Evolutionary conservation across 2,329 filamentous ascomycete species (phyloP).

Genomic region (Grosmannia clavigera): DNA sequence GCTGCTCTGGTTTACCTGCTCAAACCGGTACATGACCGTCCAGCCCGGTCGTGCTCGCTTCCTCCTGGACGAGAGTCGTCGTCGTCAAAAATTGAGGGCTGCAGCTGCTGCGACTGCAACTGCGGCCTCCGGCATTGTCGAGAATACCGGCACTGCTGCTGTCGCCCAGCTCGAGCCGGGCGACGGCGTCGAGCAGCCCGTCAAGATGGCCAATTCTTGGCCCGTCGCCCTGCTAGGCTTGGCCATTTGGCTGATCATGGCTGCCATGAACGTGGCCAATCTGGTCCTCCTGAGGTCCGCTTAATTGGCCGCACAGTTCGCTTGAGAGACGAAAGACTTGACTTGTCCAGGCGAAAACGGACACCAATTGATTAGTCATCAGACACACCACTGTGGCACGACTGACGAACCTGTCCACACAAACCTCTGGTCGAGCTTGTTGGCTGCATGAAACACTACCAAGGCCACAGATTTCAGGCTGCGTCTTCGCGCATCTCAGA

Average conservation of each 20-base stretch:
- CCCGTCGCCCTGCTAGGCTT: conserved; percentile 41
- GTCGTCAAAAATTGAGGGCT: too few species aligned
- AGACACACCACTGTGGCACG: too few species aligned
- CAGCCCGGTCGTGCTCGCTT: conserved; percentile 28
- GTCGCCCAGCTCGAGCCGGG: background rate
- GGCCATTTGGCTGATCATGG: conserved; percentile 61
- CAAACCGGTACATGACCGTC: conserved; percentile 69
- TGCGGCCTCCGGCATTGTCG: too few species aligned
- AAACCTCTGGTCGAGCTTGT: too few species aligned
- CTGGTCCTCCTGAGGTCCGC: conserved; percentile 49
- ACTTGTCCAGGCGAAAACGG: too few species aligned
- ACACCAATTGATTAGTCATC: too few species aligned
- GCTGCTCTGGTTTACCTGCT: conserved; percentile 74
- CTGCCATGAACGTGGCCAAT: conserved; percentile 65
- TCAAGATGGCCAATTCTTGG: conserved; percentile 64
- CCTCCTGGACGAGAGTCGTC: conserved; percentile 9
- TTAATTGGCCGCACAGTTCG: background rate
- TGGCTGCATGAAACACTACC: too few species aligned
- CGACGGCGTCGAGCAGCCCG: conserved; percentile 7
- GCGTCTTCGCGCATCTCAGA: too few species aligned
- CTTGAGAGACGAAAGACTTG: background rate
- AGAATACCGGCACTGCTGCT: background rate
- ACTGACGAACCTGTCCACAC: too few species aligned
- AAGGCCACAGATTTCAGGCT: too few species aligned
- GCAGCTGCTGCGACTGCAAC: too few species aligned